Conservation (phyloP, 306 rosid species). For the Cyclanthera cordifolia region DNA sequence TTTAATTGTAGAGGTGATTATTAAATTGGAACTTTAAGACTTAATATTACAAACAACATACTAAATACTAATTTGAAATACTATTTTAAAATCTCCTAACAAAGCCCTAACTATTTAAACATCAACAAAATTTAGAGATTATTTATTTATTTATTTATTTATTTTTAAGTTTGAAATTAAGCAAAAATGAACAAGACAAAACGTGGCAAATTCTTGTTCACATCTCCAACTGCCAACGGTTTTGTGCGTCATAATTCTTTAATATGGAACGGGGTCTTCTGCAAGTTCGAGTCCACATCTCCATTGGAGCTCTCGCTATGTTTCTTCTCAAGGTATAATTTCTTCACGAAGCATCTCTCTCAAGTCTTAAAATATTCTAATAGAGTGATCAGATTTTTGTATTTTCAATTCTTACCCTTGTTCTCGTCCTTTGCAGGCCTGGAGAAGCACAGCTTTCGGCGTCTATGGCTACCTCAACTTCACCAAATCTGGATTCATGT, state of each 20-base stretch:
- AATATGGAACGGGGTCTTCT: background rate
- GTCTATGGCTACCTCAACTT: conserved; percentile 72
- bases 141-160: too few species aligned
- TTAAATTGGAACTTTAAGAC: too few species aligned
- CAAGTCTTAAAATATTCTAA: background rate
- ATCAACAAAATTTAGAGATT: too few species aligned
- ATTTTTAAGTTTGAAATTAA: too few species aligned
- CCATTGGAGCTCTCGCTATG: conserved; percentile 35
- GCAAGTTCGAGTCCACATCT: conserved; percentile 1
- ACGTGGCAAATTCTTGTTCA: background rate
- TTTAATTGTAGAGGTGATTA: too few species aligned
- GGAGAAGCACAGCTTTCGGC: conserved; percentile 68
- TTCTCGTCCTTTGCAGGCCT: conserved; percentile 32
- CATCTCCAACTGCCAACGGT: background rate
- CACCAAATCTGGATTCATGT: conserved; percentile 80
- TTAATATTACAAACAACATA: too few species aligned
- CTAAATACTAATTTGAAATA: too few species aligned
- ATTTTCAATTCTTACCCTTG: background rate
- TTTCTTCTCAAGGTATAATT: conserved; percentile 49
- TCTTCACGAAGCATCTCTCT: background rate
- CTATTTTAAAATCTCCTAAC: too few species aligned
- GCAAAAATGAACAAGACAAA: too few species aligned
- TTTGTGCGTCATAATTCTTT: background rate
- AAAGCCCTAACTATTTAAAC: too few species aligned
- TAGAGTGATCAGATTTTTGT: background rate